Percentiles rank a stretch among this genome's conserved stretches.
These are phyloP conservation scores for Paracamarosporium sp. DNA, from an alignment of 2,329 filamentous ascomycete genomes.

Conservation along the genomic window DNA sequence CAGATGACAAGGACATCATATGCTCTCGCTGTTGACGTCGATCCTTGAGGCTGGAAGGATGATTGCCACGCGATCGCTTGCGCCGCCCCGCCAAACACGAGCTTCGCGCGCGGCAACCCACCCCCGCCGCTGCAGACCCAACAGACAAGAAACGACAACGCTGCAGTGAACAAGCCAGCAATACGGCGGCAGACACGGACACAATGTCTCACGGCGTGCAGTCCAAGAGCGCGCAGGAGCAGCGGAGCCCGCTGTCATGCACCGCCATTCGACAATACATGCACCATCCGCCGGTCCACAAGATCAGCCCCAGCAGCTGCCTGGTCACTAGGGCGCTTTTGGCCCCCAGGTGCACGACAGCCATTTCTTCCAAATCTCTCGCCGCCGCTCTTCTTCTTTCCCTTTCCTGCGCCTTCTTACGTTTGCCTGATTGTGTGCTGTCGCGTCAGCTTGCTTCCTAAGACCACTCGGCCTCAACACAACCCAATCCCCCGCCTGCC, in stretches of 20 bases:
- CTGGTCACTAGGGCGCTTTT: conserved; percentile 23
- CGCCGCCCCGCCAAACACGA: conserved; percentile 5
- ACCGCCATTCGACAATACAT: conserved; percentile 9
- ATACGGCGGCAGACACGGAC: conserved; percentile 12
- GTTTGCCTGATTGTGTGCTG: conserved; percentile 8
- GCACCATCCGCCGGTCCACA: conserved; percentile 18
- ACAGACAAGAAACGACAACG: not conserved
- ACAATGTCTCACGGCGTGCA: conserved; percentile 8
- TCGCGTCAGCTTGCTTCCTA: conserved; percentile 4
- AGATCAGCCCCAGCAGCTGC: conserved; percentile 30
- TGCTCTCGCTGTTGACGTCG: conserved; percentile 1
- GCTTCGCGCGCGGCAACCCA: conserved; percentile 8
- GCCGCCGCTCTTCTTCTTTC: conserved; percentile 17
- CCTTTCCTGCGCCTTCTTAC: conserved; percentile 15
- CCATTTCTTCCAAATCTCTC: conserved; percentile 21
- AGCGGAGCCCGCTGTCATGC: conserved; percentile 8
- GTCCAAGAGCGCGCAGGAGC: conserved; percentile 4
- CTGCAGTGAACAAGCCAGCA: not conserved
- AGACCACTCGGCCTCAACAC: not conserved
- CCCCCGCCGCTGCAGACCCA: conserved; percentile 8
- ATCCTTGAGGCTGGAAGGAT: conserved; percentile 11
- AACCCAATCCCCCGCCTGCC: not conserved
- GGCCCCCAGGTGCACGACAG: conserved; percentile 21
- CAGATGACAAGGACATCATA: conserved; percentile 3
- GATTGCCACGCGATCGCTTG: not conserved